Evolutionary conservation across 2,329 filamentous ascomycete species (phyloP), one percentile per base, ranked within the genome.

Genomic region (Scytalidium sp.): DNA sequence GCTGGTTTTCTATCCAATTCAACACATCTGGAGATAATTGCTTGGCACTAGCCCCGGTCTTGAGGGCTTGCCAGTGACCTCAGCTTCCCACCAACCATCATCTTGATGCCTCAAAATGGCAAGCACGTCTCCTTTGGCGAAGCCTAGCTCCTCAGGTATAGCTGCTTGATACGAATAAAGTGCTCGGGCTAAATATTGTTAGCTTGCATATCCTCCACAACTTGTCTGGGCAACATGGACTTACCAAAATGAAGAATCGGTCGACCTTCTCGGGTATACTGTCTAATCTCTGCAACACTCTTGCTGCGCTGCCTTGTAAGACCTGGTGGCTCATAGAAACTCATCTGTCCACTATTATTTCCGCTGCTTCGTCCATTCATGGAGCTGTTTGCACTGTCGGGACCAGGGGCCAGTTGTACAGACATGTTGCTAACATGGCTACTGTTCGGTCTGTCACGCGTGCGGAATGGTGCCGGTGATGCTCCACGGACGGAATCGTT

Each of bases 31-130:
- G 51, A 87, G 73, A 60, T 87, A 87, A 64, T 87, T 87, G 67
- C 83, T 86, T 56, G 83, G 83, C 56, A 87, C 83, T 63, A 87
- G 73, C 53, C 83, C 83, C 70, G 76, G 45, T 78, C 82, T 55
- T n/a, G 66, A 69, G 50, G 76, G 80, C 55, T 79, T 77, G 20
- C 85, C 85, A 42, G 92, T 88, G 39, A 97, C 83, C 68, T 97
- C 93, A 11, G 95, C 95, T 73, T 99, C 94, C 94, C 95, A 99
- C 94, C 94, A 99, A 19, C 94, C 94, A 65, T 99, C 94, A 66
- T 99, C 94, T 70, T 99, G 94, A 62, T 96, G 83, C 52, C 92
- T 81, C 43, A 97, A 75, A 13, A 99, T 85, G 2, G 93, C 90
- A 13, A 99, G 76, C 51, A 93, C 84, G 64, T 99, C 95, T 43